phyloP scores from a whole-genome alignment of 768 basidiomycete genomes.

The Mycena amicta region DNA sequence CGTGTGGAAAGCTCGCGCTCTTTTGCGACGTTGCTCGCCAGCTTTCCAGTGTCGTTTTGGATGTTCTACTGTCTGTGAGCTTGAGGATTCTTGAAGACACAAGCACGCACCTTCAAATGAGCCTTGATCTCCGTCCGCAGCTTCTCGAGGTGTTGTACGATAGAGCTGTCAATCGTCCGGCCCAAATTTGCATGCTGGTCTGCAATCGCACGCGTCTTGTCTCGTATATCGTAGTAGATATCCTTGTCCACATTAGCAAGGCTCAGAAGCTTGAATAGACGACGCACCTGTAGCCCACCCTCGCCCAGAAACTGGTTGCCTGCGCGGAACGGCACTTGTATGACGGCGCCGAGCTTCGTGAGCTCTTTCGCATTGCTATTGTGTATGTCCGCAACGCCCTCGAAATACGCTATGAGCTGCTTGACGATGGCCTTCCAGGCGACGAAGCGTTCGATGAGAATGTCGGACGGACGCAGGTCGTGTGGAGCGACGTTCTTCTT shows the following conservation, averaged over 20 bases:
- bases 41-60: slow-evolving; percentile 90
- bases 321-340: slow-evolving; percentile 94
- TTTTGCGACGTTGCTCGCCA: slow-evolving; percentile 88
- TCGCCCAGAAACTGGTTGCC: slow-evolving; percentile 99
- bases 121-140: slow-evolving; percentile 95
- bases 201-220: slow-evolving; percentile 90
- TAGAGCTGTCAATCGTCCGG: slow-evolving; percentile 93
- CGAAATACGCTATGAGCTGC: slow-evolving; percentile 92
- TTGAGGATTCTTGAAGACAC: neutral
- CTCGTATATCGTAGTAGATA: slow-evolving; percentile 88
- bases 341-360: slow-evolving; percentile 90
- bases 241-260: slow-evolving; percentile 51
- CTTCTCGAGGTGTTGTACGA: slow-evolving; percentile 97
- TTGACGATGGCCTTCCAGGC: slow-evolving; percentile 98
- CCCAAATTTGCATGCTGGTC: slow-evolving; percentile 97
- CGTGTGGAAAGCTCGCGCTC: slow-evolving; percentile 89
- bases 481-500: slow-evolving; percentile 91
- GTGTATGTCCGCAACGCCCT: slow-evolving; percentile 82
- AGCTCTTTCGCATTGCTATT: slow-evolving; percentile 93
- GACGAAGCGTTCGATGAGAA: slow-evolving; percentile 93
- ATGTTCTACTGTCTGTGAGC: slow-evolving; percentile 61
- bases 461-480: slow-evolving; percentile 89
- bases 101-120: slow-evolving; percentile 77
- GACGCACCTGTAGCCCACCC: slow-evolving; percentile 80
- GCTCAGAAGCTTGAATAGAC: neutral